Conservation (phyloP, 2,329 filamentous ascomycete genomes). For the Ustulina deusta region DNA sequence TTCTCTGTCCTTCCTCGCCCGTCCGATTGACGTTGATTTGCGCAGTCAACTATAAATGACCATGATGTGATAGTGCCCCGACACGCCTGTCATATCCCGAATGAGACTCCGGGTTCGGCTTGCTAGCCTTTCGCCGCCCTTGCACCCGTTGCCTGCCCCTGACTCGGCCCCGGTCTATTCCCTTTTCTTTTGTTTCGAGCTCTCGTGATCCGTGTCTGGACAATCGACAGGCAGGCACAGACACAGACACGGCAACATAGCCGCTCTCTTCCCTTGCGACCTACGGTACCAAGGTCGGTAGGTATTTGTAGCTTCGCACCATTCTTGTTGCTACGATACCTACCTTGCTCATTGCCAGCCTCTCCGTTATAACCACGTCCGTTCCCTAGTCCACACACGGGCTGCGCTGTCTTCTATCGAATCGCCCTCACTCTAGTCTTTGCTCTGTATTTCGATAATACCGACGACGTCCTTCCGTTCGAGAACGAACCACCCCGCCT, state of each 20-base stretch:
- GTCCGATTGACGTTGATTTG: not conserved
- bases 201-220: not conserved
- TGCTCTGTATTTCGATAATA: constrained; percentile 6
- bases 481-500: constrained; percentile 6
- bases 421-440: not conserved
- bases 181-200: constrained; percentile 8
- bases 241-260: not conserved
- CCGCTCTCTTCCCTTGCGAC: not conserved
- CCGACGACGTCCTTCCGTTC: not conserved
- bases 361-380: not conserved
- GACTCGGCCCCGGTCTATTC: not conserved
- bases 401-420: not conserved
- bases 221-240: not conserved
- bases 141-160: constrained; percentile 3
- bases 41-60: not conserved
- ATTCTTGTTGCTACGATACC: constrained; percentile 1
- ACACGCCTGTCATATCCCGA: constrained; percentile 7
- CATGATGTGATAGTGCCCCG: constrained; percentile 4
- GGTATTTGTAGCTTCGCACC: constrained; percentile 3
- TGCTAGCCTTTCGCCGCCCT: constrained; percentile 13
- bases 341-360: constrained; percentile 16
- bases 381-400: not conserved
- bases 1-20: not conserved
- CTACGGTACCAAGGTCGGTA: not conserved
- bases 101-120: not conserved